These are phyloP conservation scores for Dioszegia crocea DNA, from an alignment of 768 basidiomycete genomes.

Conservation along the genomic window DNA sequence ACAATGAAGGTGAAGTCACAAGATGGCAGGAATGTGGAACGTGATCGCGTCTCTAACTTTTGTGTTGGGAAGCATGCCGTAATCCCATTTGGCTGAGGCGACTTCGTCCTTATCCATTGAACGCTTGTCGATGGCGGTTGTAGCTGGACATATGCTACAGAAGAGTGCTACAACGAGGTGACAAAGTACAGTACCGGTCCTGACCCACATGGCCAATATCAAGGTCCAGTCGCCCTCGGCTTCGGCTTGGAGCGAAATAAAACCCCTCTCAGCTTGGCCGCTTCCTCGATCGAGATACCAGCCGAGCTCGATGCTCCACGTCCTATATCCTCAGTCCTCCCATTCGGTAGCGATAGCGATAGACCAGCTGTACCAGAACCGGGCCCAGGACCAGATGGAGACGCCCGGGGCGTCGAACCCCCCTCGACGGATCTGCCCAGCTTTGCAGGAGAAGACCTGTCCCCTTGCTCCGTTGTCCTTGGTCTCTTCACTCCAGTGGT, in stretches of 20 bases:
- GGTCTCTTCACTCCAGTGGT: background rate
- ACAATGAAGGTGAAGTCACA: background rate
- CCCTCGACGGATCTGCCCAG: too few relatives aligned
- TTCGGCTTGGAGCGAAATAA: conserved; percentile 22
- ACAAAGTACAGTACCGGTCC: too few relatives aligned
- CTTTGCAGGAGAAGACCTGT: background rate
- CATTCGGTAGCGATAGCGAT: background rate
- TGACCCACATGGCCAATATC: too few relatives aligned
- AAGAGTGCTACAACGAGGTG: too few relatives aligned
- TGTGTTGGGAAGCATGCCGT: background rate
- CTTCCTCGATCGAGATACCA: conserved; percentile 1
- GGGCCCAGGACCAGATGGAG: too few relatives aligned
- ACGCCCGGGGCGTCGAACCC: too few relatives aligned
- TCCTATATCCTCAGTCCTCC: background rate
- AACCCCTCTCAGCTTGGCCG: conserved; percentile 16
- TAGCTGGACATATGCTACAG: too few relatives aligned
- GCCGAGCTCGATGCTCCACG: background rate
- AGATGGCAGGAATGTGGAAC: background rate
- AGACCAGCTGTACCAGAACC: too few relatives aligned
- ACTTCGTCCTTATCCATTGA: too few relatives aligned
- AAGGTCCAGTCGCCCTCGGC: too few relatives aligned
- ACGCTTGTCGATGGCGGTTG: too few relatives aligned
- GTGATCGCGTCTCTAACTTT: conserved; percentile 1
- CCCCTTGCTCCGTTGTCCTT: background rate
- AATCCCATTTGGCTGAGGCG: background rate